Base-by-base conservation (phyloP, 1,284 basidiomycete genomes). In the Phaffia rhodozyma region DNA sequence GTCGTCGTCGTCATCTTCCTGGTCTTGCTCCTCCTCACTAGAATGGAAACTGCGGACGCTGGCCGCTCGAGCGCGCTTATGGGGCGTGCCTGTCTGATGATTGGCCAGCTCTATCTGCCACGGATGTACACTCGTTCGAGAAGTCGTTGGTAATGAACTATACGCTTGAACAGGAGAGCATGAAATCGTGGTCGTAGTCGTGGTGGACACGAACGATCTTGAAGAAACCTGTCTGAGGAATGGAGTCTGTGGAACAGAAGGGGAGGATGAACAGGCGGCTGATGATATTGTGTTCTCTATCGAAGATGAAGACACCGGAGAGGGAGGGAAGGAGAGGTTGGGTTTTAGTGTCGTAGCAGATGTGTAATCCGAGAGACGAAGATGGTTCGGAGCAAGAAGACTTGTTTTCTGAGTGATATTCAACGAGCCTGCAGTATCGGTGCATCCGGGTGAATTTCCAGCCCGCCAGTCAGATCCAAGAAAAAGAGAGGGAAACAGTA, bases 171-270 rank as follows among this genome's bases (percentile, higher is more conserved):
- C 47, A 21, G 48, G 57, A 11, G 43, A 49, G 11, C 43, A 27
- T 2, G 57, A 49, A 21, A 38, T 58, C 5, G 57, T 58, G 7
- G 57, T 58, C 16, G 57, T 58, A 18, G 57, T 58, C 3, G 43
- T 58, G 43, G 43, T 58, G 27, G 47, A 34, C 5, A 34, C 32
- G 23, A 30, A 49, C 29, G 25, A 58, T 48, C 38, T 27, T 5
- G 57, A 29, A 27, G 56, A 32, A 27, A 27, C 23, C 16, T 55
- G 27, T 32, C 25, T 21, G 20, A 27, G 34, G 16, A 48, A 21
- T n/a, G 57, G 16, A 47, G 58, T 43, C 38, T 56, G 29, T 58
- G 59, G 55, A 16, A 23, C 23, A 48, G n/a, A 58, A 59, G 56
- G n/a, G 32, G 9, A 52, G 3, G 56, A 30, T n/a, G 65, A 57